Evolutionary conservation across 2,329 filamentous ascomycete genomes (phyloP).

Genomic region (Tolypocladium ophioglossoides): DNA sequence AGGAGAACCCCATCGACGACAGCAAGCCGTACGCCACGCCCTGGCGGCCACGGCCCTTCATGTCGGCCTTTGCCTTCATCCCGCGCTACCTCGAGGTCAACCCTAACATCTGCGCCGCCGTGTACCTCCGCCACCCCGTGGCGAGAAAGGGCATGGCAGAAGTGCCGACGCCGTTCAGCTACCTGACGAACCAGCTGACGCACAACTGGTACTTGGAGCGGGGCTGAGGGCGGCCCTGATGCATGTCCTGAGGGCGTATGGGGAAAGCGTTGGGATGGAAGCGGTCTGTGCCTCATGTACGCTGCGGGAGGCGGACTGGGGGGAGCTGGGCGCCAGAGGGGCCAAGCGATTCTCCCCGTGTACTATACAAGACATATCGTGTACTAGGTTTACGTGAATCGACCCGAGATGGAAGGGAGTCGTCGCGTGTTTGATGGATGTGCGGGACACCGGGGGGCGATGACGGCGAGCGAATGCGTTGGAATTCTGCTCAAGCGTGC

Average conservation of each 20-base stretch:
- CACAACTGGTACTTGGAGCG: conserved; percentile 92
- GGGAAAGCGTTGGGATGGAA: background rate
- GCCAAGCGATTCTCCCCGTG: background rate
- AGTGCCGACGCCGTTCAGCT: conserved; percentile 72
- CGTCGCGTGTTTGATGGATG: background rate
- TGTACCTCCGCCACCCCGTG: conserved; percentile 90
- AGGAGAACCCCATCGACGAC: conserved; percentile 66
- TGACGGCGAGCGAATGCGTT: background rate
- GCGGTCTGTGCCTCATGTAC: background rate
- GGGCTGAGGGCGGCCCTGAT: conserved; percentile 37
- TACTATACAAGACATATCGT: background rate
- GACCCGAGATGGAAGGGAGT: no score
- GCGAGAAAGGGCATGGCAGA: conserved; percentile 71
- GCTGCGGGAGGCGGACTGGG: background rate
- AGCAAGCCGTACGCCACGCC: conserved; percentile 82
- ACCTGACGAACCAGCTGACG: conserved; percentile 63
- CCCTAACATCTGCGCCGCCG: conserved; percentile 89
- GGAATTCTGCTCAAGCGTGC: background rate
- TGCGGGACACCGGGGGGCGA: no score
- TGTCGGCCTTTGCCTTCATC: conserved; percentile 90
- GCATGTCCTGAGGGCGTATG: background rate
- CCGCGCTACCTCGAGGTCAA: conserved; percentile 95
- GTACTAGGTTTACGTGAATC: background rate
- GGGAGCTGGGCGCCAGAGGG: background rate
- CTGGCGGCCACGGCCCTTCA: conserved; percentile 77